Base-by-base conservation (phyloP, 2,329 filamentous ascomycete genomes). In the Didymosphaeria variabile region DNA sequence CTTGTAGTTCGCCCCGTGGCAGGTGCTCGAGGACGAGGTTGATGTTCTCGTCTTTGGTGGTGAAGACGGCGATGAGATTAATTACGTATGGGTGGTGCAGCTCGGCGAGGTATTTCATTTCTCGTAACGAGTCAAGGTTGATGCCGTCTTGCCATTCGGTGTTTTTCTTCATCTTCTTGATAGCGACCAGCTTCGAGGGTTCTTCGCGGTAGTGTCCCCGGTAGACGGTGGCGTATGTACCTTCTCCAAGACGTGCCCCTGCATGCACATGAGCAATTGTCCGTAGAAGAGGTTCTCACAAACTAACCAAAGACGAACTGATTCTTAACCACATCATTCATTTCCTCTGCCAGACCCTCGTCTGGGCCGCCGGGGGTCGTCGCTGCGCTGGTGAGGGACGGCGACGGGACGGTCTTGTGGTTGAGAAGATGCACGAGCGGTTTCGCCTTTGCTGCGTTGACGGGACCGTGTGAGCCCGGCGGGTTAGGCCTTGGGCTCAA, bases 191-290 rank as follows among this genome's bases (percentile, higher is more conserved):
- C 45, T 88, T 86, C 36, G 85, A 85, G 6, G 93, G 90, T 70
- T 95, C 88, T 61, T 81, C 77, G 64, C 89, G 87, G 49, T 95
- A 86, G 79, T 94, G 91, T 55, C 94, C 95, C 56, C 94, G 88
- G 83, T 93, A 97, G 73, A 99, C 95, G 72, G 96, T 90, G 76
- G 95, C 95, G 78, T 99, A 99, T 66, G 95, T 98, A 82, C 95
- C 95, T 80, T 97, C 93, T 78, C 95, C 95, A 62, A 99, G 88
- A 76, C 95, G 95, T 77, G 91, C 93, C 73, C 92, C 92, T 93
- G 67, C 31, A 26, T 32, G 36, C 19, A 9, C 26, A 57, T 55
- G 50, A 63, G 57, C 50, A 53, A 26, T 5, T 15, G 12, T 17
- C 9, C 1, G n/a, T 38, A 13, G 12, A 15, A 1, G 38, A 19